These are phyloP conservation scores for Yamadazyma atlantica DNA, from an alignment of 1,139 yeast genomes.

Conservation along the genomic window DNA sequence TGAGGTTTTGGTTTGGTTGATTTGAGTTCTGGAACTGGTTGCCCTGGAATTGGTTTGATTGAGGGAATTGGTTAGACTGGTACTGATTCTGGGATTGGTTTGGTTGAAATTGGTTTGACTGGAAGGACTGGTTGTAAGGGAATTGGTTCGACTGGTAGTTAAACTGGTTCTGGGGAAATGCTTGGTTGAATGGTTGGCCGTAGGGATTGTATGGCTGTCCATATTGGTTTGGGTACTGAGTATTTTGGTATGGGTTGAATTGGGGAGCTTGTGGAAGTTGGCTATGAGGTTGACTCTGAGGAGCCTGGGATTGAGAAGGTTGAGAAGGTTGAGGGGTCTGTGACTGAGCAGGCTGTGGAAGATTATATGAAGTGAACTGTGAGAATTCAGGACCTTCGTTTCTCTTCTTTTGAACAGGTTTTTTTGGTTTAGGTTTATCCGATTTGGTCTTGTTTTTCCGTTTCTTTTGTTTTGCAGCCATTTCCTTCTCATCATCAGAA, in stretches of 20 bases:
- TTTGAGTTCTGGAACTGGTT: conserved; percentile 14
- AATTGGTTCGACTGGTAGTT: background rate
- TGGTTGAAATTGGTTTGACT: background rate
- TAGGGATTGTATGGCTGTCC: conserved; percentile 5
- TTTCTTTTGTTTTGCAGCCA: conserved; percentile 55
- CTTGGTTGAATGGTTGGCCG: conserved; percentile 7
- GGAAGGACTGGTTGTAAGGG: background rate
- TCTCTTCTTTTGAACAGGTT: background rate
- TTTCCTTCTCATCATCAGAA: conserved; percentile 88
- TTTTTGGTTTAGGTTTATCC: conserved; percentile 13
- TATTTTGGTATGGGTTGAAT: conserved; percentile 1
- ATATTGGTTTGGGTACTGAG: background rate
- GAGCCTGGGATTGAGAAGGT: too few relatives aligned
- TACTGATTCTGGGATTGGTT: conserved; percentile 2
- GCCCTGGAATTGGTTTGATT: conserved; percentile 2
- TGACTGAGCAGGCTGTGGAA: conserved; percentile 8
- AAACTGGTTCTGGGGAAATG: conserved; percentile 5
- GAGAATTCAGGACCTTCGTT: background rate
- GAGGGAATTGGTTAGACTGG: conserved; percentile 4
- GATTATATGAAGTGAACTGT: conserved; percentile 10
- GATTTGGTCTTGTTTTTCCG: conserved; percentile 49
- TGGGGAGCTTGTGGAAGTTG: conserved; percentile 6
- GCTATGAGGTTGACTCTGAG: background rate
- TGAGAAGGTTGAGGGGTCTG: conserved; percentile 11
- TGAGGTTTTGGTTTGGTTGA: conserved; percentile 4